Evolutionary conservation across 2,329 filamentous ascomycete species (phyloP), one percentile per base, ranked within the genome.

Genomic region (Aspergillus jensenii): DNA sequence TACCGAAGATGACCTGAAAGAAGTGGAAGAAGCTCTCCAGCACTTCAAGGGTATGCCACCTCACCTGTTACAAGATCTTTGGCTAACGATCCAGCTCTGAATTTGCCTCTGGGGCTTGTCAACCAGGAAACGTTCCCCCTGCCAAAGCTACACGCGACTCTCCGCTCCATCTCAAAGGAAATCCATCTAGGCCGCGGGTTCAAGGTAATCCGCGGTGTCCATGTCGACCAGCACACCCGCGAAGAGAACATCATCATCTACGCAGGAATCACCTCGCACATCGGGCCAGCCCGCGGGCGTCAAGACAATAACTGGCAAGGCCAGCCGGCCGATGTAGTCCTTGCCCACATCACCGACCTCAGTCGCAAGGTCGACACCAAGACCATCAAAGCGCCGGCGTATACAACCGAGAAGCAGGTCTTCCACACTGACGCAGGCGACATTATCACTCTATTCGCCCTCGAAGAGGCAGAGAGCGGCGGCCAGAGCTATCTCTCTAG

Each of bases 341-440:
- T 86, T 3, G 75, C 79, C 7, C 86, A 89, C 61, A 85, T 90
- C 71, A 89, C 85, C 67, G 86, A 90, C 63, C 74, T 89, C 4
- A 74, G 66, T 35, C 55, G 61, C 33, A 56, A 55, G 1, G 62
- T 60, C 2, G 60, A 73, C 15, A 65, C 47, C 3, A 31, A 64
- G 7, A 66, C 68, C 12, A 79, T 80, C 47, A 74, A 76, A 0
- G 72, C 75, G 0, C 77, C 78, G 0, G 76, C 76, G 0, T 79
- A 79, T 60, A 79, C 78, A 0, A 68, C 64, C 1, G 60, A 73
- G 33, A 74, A 73, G 31, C 70, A 75, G 31, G 68, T 87, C 69
- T 85, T 85, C 56, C 84, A 85, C 65, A 86, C 83, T 0, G 82
- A 85, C 65, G 68, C 74, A 0, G 81, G 82, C 1, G 82, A 86